Percentiles rank a stretch among this genome's conserved stretches.
Evolutionary conservation across 2,329 filamentous ascomycete genomes (phyloP).

Genomic region (Ophiosphaerella herpotricha): DNA sequence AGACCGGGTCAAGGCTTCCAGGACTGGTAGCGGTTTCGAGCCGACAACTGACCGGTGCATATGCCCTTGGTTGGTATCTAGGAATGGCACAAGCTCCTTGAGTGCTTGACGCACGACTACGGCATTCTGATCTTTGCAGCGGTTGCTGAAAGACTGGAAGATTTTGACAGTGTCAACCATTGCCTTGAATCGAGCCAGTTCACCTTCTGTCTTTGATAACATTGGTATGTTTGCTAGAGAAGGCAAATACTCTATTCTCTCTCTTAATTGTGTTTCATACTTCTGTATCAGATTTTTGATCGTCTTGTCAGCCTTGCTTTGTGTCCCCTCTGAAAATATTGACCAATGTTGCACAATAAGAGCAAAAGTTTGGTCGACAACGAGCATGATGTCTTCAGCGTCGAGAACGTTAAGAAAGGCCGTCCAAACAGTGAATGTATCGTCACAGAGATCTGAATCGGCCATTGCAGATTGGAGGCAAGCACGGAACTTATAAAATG

Average conservation of each 20-base stretch:
- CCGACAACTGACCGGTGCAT: constrained; percentile 79
- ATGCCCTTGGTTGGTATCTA: constrained; percentile 74
- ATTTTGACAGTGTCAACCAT: constrained; percentile 68
- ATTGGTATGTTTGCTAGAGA: constrained; percentile 73
- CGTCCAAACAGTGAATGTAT: constrained; percentile 83
- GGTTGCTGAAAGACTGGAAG: constrained; percentile 71
- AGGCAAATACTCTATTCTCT: constrained; percentile 75
- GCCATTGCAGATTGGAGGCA: constrained; percentile 84
- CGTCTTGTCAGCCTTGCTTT: constrained; percentile 63
- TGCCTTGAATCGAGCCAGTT: constrained; percentile 67
- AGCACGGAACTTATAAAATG: constrained; percentile 72
- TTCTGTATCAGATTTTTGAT: constrained; percentile 69
- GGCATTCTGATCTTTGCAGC: constrained; percentile 81
- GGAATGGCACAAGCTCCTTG: constrained; percentile 73
- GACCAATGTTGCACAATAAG: constrained; percentile 83
- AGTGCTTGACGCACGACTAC: constrained; percentile 84
- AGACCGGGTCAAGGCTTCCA: constrained; percentile 73
- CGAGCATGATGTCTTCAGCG: constrained; percentile 75
- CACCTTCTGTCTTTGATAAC: constrained; percentile 69
- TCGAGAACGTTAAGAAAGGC: constrained; percentile 72
- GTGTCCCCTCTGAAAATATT: constrained; percentile 65
- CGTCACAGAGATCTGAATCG: constrained; percentile 72
- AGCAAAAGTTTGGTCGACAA: constrained; percentile 89
- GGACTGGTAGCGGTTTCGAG: constrained; percentile 78
- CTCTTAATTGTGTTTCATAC: constrained; percentile 64